Percentiles rank a stretch among this genome's conserved stretches.
These are phyloP conservation scores for Aspergillus floridensis DNA, from an alignment of 2,329 filamentous ascomycete species.

Conservation along the genomic window DNA sequence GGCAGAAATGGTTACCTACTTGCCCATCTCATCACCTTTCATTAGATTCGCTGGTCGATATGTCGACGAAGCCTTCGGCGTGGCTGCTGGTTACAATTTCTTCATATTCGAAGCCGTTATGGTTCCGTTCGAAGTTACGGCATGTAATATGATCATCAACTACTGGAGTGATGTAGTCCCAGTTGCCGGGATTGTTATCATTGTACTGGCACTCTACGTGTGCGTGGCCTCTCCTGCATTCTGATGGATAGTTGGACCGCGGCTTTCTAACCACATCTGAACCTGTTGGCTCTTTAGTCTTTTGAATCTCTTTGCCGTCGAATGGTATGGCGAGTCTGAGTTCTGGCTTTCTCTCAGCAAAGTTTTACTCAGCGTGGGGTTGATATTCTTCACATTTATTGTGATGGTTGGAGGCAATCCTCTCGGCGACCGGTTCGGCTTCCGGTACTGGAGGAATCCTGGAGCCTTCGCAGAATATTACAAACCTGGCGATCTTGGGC, in stretches of 20 bases:
- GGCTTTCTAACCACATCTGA: not conserved
- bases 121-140: slow-evolving; percentile 54
- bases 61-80: slow-evolving; percentile 50
- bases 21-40: slow-evolving; percentile 48
- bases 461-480: slow-evolving; percentile 69
- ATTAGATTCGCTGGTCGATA: slow-evolving; percentile 48
- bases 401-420: slow-evolving; percentile 83
- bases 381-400: slow-evolving; percentile 76
- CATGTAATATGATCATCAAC: slow-evolving; percentile 50
- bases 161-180: slow-evolving; percentile 51
- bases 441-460: slow-evolving; percentile 64
- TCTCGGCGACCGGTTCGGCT: slow-evolving; percentile 67
- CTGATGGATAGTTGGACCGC: not conserved
- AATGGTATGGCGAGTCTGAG: slow-evolving; percentile 74
- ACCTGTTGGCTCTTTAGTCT: slow-evolving; percentile 13
- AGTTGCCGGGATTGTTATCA: slow-evolving; percentile 46
- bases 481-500: slow-evolving; percentile 63
- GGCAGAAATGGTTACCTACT: slow-evolving; percentile 52
- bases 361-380: slow-evolving; percentile 66
- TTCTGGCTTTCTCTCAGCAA: slow-evolving; percentile 73
- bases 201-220: slow-evolving; percentile 46
- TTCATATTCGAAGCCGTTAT: slow-evolving; percentile 52
- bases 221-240: slow-evolving; percentile 19
- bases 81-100: slow-evolving; percentile 51
- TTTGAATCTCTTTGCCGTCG: slow-evolving; percentile 69